Evolutionary conservation across 2,329 filamentous ascomycete genomes (phyloP).

Genomic region (Cordyceps militaris): DNA sequence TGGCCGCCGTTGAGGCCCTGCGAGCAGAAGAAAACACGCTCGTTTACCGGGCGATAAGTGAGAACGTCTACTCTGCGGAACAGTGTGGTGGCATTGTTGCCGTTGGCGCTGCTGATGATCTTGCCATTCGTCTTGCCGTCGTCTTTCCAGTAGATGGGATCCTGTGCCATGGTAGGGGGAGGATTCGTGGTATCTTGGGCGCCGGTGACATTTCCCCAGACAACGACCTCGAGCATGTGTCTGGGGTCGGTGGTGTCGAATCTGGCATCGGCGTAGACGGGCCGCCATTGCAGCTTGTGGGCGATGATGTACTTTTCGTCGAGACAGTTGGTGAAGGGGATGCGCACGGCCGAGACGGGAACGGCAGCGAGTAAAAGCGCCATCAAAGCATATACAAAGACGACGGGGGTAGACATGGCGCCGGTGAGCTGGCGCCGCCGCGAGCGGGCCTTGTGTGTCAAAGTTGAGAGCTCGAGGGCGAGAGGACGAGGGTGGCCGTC

Average conservation of each 20-base stretch:
- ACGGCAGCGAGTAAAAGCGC: conserved; percentile 29
- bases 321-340: conserved; percentile 83
- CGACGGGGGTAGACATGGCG: not conserved
- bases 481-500: not conserved
- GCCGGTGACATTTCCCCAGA: conserved; percentile 90
- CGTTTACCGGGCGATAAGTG: conserved; percentile 63
- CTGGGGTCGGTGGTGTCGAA: conserved; percentile 57
- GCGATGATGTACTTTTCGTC: conserved; percentile 49
- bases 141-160: conserved; percentile 54
- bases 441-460: not conserved
- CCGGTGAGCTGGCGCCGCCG: not conserved
- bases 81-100: conserved; percentile 61
- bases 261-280: conserved; percentile 63
- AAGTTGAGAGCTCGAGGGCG: not conserved
- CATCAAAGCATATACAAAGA: conserved; percentile 26
- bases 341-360: conserved; percentile 53
- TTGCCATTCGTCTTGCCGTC: conserved; percentile 60
- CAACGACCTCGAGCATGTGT: conserved; percentile 65
- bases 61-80: conserved; percentile 65
- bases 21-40: conserved; percentile 58
- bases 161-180: conserved; percentile 44
- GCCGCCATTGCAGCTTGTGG: conserved; percentile 69
- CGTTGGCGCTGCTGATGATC: conserved; percentile 51
- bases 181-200: conserved; percentile 50
- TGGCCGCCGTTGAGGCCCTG: conserved; percentile 48